Percentiles rank a stretch among this genome's conserved stretches.
Conservation (phyloP, 2,329 filamentous ascomycete genomes). For the Paraphoma sp. region DNA sequence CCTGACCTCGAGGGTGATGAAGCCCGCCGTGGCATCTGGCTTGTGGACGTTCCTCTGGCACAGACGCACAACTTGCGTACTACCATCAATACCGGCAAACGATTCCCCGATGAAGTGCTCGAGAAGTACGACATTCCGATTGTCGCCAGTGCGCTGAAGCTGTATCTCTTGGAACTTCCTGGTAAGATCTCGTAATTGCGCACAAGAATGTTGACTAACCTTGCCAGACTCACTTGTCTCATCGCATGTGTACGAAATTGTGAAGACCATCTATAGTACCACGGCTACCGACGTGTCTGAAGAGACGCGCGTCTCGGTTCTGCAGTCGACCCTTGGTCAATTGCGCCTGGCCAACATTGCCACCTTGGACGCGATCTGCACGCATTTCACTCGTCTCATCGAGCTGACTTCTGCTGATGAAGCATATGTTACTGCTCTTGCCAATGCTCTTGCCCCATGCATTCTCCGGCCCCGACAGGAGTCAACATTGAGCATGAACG, state of each 20-base stretch:
- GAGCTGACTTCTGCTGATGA: conserved; percentile 97
- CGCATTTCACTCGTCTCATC: conserved; percentile 95
- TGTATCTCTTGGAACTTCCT: conserved; percentile 93
- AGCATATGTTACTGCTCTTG: conserved; percentile 76
- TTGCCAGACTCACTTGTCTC: conserved; percentile 90
- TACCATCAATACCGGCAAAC: conserved; percentile 85
- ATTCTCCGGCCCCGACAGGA: conserved; percentile 86
- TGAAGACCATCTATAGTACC: conserved; percentile 95
- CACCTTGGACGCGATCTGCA: conserved; percentile 97
- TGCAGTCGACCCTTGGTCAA: conserved; percentile 95
- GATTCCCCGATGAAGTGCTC: conserved; percentile 76
- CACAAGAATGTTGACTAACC: conserved; percentile 22
- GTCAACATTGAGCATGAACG: conserved; percentile 91
- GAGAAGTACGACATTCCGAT: conserved; percentile 92
- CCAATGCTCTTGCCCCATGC: conserved; percentile 79
- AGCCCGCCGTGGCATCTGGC: conserved; percentile 89
- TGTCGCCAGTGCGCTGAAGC: conserved; percentile 88
- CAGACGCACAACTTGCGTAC: conserved; percentile 85
- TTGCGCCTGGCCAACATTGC: conserved; percentile 96
- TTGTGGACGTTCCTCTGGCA: conserved; percentile 85
- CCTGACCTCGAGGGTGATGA: conserved; percentile 97
- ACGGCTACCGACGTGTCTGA: conserved; percentile 72
- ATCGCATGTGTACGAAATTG: conserved; percentile 97
- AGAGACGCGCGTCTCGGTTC: conserved; percentile 80
- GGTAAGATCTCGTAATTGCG: conserved; percentile 62